Evolutionary conservation across 2,329 filamentous ascomycete genomes (phyloP).

Genomic region (Alternaria viburni): DNA sequence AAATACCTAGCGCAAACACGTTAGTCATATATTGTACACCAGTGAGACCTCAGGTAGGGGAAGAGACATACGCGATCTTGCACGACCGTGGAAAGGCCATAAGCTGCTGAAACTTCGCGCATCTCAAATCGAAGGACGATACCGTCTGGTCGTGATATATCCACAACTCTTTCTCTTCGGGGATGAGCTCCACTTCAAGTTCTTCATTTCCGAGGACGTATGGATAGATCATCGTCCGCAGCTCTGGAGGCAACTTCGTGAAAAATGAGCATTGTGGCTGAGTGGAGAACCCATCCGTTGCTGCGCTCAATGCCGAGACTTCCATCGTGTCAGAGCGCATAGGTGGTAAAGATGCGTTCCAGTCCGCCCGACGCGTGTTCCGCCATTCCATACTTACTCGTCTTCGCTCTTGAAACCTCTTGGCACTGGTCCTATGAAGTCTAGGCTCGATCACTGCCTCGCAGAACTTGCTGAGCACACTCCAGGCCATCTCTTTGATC

Average conservation of each 20-base stretch:
- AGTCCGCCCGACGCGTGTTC: background rate
- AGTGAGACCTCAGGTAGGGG: background rate
- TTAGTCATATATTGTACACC: background rate
- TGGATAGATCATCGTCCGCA: background rate
- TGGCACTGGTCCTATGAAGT: accelerated
- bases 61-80: background rate
- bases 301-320: background rate
- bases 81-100: background rate
- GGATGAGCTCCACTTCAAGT: background rate
- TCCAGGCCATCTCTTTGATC: background rate
- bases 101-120: background rate
- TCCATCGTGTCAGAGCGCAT: background rate
- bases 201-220: background rate
- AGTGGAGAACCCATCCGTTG: background rate
- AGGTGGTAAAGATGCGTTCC: background rate
- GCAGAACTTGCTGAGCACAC: background rate
- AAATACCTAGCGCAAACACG: background rate
- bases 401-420: background rate
- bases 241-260: background rate
- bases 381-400: background rate
- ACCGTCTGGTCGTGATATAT: too few species aligned
- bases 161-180: background rate
- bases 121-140: background rate
- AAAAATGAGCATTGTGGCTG: background rate
- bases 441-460: background rate